Conservation (phyloP, 768 basidiomycete species). For the Boletus sp. region DNA sequence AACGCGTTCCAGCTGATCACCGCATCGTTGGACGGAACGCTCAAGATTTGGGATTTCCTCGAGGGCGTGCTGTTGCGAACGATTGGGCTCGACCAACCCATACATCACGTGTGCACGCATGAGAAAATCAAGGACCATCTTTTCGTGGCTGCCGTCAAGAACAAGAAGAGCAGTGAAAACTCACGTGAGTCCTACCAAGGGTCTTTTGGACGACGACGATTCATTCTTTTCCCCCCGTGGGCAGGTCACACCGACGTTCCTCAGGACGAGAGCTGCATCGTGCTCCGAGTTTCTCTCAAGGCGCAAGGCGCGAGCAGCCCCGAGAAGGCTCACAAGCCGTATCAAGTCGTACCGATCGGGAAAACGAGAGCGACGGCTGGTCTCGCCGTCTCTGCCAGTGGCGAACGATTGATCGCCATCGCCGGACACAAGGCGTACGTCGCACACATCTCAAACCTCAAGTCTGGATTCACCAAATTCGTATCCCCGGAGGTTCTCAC, state of each 20-base stretch:
- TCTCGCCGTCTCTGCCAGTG: constrained; percentile 72
- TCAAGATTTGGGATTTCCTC: constrained; percentile 93
- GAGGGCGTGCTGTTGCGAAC: constrained; percentile 79
- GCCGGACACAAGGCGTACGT: constrained; percentile 80
- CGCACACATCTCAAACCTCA: constrained; percentile 52
- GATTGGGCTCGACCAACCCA: constrained; percentile 65
- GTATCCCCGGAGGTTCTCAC: constrained; percentile 78
- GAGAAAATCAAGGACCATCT: constrained; percentile 63
- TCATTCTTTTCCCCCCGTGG: constrained; percentile 6
- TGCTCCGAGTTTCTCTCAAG: constrained; percentile 65
- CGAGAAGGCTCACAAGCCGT: constrained; percentile 44
- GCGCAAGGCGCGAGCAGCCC: constrained; percentile 34
- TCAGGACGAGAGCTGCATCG: constrained; percentile 46
- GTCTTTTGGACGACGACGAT: background rate
- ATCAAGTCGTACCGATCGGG: constrained; percentile 57
- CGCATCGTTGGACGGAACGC: constrained; percentile 75
- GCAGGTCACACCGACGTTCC: background rate
- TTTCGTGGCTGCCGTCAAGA: constrained; percentile 64
- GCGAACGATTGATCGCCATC: constrained; percentile 72
- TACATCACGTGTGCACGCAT: constrained; percentile 72
- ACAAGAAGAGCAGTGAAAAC: constrained; percentile 43
- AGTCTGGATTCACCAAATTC: constrained; percentile 76
- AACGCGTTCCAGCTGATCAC: constrained; percentile 91
- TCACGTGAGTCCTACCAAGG: constrained; percentile 12
- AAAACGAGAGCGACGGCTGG: constrained; percentile 64